These are phyloP conservation scores for Cinnamomum chago DNA, from an alignment of 164 flowering plant genomes.

Conservation along the genomic window DNA sequence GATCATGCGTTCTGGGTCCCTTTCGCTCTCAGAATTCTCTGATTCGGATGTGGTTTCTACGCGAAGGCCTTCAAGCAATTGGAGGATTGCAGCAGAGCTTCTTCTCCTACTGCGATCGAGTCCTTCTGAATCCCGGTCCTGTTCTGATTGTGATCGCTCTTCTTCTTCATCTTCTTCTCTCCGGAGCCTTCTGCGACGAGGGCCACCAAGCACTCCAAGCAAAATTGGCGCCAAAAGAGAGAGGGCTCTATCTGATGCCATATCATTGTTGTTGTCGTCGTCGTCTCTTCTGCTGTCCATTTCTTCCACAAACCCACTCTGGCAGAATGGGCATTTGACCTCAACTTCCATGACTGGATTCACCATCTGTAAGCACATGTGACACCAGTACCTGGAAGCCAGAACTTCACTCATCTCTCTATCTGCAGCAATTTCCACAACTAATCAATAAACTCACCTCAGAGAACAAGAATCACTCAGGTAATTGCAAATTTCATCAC, in stretches of 20 bases:
- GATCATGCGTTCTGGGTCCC: constrained; percentile 43
- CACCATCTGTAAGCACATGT: constrained; percentile 63
- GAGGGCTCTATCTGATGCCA: constrained; percentile 45
- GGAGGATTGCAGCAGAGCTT: constrained; percentile 54
- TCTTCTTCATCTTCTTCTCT: constrained; percentile 21
- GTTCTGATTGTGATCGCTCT: constrained; percentile 34
- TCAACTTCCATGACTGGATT: constrained; percentile 62
- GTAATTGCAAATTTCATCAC: background rate
- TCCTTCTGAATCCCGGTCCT: constrained; percentile 40
- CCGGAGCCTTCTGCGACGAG: constrained; percentile 37
- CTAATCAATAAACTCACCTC: background rate
- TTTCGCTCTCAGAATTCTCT: constrained; percentile 29
- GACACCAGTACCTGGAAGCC: constrained; percentile 64
- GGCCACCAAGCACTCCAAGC: constrained; percentile 66
- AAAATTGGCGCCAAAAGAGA: constrained; percentile 83
- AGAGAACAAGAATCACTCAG: background rate
- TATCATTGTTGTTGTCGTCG: constrained; percentile 17
- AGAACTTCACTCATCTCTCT: constrained; percentile 49
- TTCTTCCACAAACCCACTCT: constrained; percentile 75
- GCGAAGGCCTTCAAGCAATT: constrained; percentile 13
- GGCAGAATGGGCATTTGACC: constrained; percentile 72
- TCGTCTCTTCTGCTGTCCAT: constrained; percentile 28
- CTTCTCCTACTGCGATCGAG: constrained; percentile 54
- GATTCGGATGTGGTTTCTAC: constrained; percentile 43
- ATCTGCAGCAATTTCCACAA: constrained; percentile 1